Base-by-base conservation (phyloP, 148 eudicot genomes). In the Rhododendron williamsianum region DNA sequence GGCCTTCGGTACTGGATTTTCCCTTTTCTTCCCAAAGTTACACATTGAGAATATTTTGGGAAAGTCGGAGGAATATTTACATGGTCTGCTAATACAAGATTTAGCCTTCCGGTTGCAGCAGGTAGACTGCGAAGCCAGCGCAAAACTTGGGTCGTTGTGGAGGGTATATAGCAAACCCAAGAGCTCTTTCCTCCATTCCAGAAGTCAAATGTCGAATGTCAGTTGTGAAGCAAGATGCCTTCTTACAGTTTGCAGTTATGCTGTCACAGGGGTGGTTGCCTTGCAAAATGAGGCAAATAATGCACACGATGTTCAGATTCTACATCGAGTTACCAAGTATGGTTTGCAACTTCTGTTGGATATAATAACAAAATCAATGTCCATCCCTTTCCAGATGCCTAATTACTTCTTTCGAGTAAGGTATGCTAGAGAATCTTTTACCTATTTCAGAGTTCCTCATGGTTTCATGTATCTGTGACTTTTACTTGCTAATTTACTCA, bases 331-430 rank as follows among this genome's bases (percentile, higher is more conserved):
- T 74, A 72, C 76, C 63, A 80, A 82, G 84, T 82, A 88, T 82
- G 80, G 90, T 78, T 78, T 87, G 58, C 89, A 82, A 81, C 84
- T 90, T 86, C 89, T 95, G 80, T 67, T 89, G 87, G 86, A 90
- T 25, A 52, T 91, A 38, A 78, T 88, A 76, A 85, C 85, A 82
- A 87, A 90, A 80, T 92, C 90, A 92, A 89, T 93, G 90, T 84
- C 76, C 54, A 87, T 93, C 45, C 95, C 95, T 54, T 90, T 90
- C 63, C 88, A 76, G 83, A 52, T 89, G 80, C 97, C 99, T 65
- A 81, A 27, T 48, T 87, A 88, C 86, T 95, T 97, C 89, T 97
- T 97, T 85, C 86, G 88, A 88, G 83, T 92, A 77, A 94, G 99
- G 99, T 96, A 91, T 82, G 87, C 72, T 48, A 25, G 27, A 81